Evolutionary conservation across 2,329 filamentous ascomycete genomes (phyloP), one percentile per base, ranked within the genome.

Genomic region (Epichloe baconii): DNA sequence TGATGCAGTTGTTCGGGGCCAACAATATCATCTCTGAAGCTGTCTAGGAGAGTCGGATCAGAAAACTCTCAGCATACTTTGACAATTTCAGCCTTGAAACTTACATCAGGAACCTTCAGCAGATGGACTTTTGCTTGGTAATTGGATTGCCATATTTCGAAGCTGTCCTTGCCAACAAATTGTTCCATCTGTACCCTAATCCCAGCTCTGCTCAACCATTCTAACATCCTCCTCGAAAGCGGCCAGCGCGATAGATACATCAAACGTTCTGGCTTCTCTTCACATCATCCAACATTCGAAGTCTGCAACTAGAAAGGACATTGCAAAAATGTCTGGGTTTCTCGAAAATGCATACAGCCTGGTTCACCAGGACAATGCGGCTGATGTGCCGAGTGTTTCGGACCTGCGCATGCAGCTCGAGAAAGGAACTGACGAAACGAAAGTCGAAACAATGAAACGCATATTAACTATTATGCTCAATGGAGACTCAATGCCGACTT

Each of bases 381-480:
- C 90, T 59, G 93, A 97, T 69, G 84, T 94, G 63, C 91, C 93
- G 53, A 82, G 85, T 56, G 76, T 93, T 69, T 88, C 89, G 65
- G 93, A 98, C 68, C 78, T 98, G 71, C 89, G 88, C 71, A 88
- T 83, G 62, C 86, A 94, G 76, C 76, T 96, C 61, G 90, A 96
- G 73, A 95, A 95, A 75, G 89, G 89, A 60, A 91, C 80, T 55
- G 90, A 95, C 69, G 89, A 95, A 70, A 83, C 80, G 64, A 96
- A 96, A 76, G 77, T 91, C 68, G 89, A 95, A 59, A 95, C 89
- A 54, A 94, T 94, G 88, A 94, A 93, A 82, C 86, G 83, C 73
- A 89, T 98, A 67, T 74, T 97, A 66, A 95, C 88, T 56, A 82
- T 96, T 66, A 97, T 98, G 93, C 81, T 98, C 64, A 97, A 97